Percentiles rank a stretch among this genome's conserved stretches.
Evolutionary conservation across 1,139 yeast genomes (phyloP).

Genomic region (Hansenula lynferdii): DNA sequence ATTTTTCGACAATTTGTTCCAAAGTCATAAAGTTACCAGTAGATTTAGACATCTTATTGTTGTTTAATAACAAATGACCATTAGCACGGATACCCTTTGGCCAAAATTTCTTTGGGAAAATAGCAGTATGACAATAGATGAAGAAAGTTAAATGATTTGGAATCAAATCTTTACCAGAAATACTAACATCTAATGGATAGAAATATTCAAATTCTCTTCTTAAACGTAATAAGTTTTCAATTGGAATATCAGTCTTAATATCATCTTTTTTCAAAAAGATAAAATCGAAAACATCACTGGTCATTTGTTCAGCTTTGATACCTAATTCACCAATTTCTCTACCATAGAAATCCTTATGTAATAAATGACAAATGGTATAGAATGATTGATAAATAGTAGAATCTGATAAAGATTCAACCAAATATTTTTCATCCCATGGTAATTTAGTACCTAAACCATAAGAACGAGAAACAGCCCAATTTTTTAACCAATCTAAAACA

Average conservation of each 20-base stretch:
- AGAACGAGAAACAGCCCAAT: conserved; percentile 98
- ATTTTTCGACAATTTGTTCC: conserved; percentile 77
- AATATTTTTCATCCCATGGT: conserved; percentile 95
- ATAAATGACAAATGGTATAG: conserved; percentile 83
- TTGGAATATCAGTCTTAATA: conserved; percentile 56
- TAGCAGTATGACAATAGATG: conserved; percentile 87
- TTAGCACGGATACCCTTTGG: conserved; percentile 92
- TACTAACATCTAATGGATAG: conserved; percentile 87
- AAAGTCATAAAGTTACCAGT: conserved; percentile 97
- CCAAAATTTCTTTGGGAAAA: conserved; percentile 90
- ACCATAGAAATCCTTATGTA: conserved; percentile 89
- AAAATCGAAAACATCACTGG: conserved; percentile 91
- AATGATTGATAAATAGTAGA: conserved; percentile 96
- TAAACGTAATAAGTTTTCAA: conserved; percentile 61
- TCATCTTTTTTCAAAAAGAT: conserved; percentile 72
- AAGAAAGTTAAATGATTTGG: conserved; percentile 97
- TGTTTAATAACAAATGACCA: conserved; percentile 93
- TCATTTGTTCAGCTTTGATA: conserved; percentile 80
- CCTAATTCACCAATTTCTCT: conserved; percentile 63
- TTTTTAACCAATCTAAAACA: conserved; percentile 93
- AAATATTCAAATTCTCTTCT: conserved; percentile 95
- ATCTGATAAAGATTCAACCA: conserved; percentile 94
- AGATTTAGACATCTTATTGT: conserved; percentile 96
- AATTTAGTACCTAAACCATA: conserved; percentile 94
- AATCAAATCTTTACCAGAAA: conserved; percentile 95